phyloP scores from a whole-genome alignment of 148 eudicot genomes.

The Limonium bicolor region DNA sequence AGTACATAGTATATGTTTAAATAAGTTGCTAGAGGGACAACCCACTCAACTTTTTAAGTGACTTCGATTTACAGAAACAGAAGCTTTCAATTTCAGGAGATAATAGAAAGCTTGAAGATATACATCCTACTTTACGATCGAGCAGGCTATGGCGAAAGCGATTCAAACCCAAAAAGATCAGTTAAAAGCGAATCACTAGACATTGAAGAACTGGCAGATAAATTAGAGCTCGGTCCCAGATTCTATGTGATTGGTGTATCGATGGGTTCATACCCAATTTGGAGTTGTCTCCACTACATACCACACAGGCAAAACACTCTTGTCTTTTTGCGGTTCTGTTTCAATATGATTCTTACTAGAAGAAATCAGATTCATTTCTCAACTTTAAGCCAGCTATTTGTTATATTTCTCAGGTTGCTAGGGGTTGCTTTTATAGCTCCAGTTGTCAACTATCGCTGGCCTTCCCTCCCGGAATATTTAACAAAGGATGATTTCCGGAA shows the following conservation, averaged over 20 bases:
- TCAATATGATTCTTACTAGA: too few species aligned
- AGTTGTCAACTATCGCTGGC: constrained; percentile 25
- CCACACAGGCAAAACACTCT: constrained; percentile 15
- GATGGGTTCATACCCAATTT: constrained; percentile 15
- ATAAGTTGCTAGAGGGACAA: too few species aligned
- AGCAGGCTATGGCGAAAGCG: constrained; percentile 17
- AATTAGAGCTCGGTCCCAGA: constrained; percentile 16
- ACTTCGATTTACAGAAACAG: neutral
- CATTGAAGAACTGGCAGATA: constrained; percentile 24
- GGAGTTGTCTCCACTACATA: constrained; percentile 19
- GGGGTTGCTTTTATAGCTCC: constrained; percentile 22
- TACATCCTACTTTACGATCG: constrained; percentile 1
- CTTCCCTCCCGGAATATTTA: constrained; percentile 12
- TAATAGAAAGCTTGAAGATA: constrained; percentile 7
- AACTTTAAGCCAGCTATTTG: too few species aligned
- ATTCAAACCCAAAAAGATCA: constrained; percentile 17
- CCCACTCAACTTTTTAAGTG: too few species aligned
- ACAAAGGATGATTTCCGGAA: constrained; percentile 4
- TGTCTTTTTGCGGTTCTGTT: neutral
- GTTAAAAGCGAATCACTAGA: constrained; percentile 23
- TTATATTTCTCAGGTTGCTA: constrained; percentile 20
- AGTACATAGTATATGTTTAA: too few species aligned
- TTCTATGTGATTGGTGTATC: constrained; percentile 18
- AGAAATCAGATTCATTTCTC: too few species aligned
- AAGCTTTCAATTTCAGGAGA: neutral